These are phyloP conservation scores for Monilinia aucupariae DNA, from an alignment of 2,329 filamentous ascomycete genomes.

Conservation along the genomic window DNA sequence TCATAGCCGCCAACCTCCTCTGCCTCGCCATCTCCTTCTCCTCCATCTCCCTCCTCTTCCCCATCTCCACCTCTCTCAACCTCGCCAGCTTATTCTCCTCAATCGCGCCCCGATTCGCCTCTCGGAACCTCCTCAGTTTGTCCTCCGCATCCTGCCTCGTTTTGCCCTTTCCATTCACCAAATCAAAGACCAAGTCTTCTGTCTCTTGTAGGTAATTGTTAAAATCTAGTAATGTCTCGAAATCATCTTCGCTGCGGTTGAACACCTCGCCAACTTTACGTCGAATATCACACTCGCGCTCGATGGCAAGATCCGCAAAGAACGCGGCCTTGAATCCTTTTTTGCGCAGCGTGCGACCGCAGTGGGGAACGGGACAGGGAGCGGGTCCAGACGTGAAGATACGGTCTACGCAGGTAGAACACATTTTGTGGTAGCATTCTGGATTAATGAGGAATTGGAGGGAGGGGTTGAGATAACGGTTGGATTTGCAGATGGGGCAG, in stretches of 20 bases:
- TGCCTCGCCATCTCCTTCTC: conserved; percentile 63
- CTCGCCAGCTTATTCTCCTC: conserved; percentile 54
- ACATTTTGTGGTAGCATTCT: conserved; percentile 99
- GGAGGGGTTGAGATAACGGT: conserved; percentile 87
- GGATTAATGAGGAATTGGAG: conserved; percentile 96
- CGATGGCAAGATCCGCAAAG: conserved; percentile 80
- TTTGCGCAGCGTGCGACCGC: conserved; percentile 79
- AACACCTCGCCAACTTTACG: conserved; percentile 73
- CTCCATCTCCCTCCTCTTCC: conserved; percentile 51
- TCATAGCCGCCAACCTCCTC: conserved; percentile 55
- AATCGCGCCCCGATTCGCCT: conserved; percentile 64
- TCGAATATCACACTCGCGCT: conserved; percentile 90
- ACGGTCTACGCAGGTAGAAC: conserved; percentile 88
- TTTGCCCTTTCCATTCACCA: conserved; percentile 66
- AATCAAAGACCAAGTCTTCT: conserved; percentile 83
- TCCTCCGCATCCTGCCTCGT: conserved; percentile 44
- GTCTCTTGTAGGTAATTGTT: conserved; percentile 95
- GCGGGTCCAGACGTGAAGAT: conserved; percentile 90
- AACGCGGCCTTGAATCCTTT: conserved; percentile 81
- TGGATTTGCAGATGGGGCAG: conserved; percentile 96
- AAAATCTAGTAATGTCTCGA: conserved; percentile 74
- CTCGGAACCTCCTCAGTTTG: conserved; percentile 62
- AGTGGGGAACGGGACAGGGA: conserved; percentile 86
- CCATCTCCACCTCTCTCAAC: conserved; percentile 49
- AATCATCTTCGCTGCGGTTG: conserved; percentile 86